These are phyloP conservation scores for Malus sieversii DNA, from an alignment of 306 rosid genomes.

Conservation along the genomic window DNA sequence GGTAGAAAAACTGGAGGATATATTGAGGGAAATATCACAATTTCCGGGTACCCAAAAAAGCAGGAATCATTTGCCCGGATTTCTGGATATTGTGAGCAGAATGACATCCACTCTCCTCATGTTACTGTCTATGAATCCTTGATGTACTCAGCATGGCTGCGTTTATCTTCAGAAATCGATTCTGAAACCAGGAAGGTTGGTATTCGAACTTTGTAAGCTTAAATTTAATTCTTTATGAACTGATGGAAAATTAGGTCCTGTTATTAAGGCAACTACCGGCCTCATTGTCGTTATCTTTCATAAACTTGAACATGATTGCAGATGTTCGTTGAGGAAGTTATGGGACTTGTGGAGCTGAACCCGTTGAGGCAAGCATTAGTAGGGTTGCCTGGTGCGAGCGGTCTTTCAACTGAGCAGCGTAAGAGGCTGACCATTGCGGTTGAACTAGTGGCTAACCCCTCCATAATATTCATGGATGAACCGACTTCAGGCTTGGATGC, in stretches of 20 bases:
- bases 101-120: constrained; percentile 52
- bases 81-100: constrained; percentile 22
- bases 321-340: constrained; percentile 60
- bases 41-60: constrained; percentile 17
- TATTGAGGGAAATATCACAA: constrained; percentile 7
- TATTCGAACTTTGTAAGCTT: constrained; percentile 1
- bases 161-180: constrained; percentile 40
- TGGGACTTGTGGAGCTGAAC: constrained; percentile 56
- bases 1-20: constrained; percentile 21
- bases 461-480: constrained; percentile 66
- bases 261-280: neutral
- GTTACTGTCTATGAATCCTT: constrained; percentile 55
- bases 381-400: constrained; percentile 51
- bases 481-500: constrained; percentile 70
- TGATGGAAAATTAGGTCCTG: neutral
- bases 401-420: constrained; percentile 60
- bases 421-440: constrained; percentile 60
- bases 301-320: constrained; percentile 11
- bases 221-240: neutral
- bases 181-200: constrained; percentile 47
- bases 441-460: constrained; percentile 62
- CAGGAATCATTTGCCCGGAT: constrained; percentile 18
- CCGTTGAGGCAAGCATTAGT: constrained; percentile 42
- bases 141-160: constrained; percentile 59
- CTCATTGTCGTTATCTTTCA: neutral